Evolutionary conservation across 495 filamentous ascomycete genomes (phyloP).

Genomic region (Neurospora sp.): DNA sequence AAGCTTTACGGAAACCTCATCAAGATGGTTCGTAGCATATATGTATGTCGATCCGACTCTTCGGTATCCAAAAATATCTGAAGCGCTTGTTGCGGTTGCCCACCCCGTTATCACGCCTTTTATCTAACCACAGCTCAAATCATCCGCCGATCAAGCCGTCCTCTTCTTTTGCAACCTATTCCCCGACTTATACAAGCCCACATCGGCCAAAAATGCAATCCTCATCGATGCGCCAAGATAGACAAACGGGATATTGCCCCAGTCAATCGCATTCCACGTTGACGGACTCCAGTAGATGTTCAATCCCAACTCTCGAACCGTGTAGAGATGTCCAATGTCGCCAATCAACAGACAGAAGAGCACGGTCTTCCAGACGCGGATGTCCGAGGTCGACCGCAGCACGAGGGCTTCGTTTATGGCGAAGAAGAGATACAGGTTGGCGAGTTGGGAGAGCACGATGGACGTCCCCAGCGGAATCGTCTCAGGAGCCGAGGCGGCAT

Average conservation of each 20-base stretch:
- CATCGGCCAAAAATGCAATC: slow-evolving; percentile 42
- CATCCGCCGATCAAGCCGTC: slow-evolving; percentile 5
- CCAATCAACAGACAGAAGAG: slow-evolving; percentile 52
- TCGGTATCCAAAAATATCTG: neutral
- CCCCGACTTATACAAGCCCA: slow-evolving; percentile 30
- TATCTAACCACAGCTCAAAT: neutral
- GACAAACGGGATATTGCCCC: slow-evolving; percentile 54
- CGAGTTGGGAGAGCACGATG: slow-evolving; percentile 51
- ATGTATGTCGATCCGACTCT: neutral
- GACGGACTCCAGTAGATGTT: slow-evolving; percentile 45
- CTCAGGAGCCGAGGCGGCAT: slow-evolving; percentile 34
- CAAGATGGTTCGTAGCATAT: neutral
- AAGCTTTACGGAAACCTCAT: neutral
- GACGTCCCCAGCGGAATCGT: slow-evolving; percentile 33
- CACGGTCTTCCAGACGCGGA: slow-evolving; percentile 53
- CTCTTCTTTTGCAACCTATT: slow-evolving; percentile 10
- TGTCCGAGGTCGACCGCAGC: slow-evolving; percentile 49
- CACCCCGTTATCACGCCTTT: neutral
- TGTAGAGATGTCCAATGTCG: slow-evolving; percentile 59
- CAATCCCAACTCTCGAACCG: slow-evolving; percentile 37
- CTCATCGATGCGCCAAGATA: slow-evolving; percentile 47
- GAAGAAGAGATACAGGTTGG: slow-evolving; percentile 56
- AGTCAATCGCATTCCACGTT: slow-evolving; percentile 55
- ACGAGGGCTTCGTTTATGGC: slow-evolving; percentile 60
- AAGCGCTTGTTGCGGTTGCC: neutral